These are phyloP conservation scores for Penicillium odoratum DNA, from an alignment of 495 filamentous ascomycete species.

Conservation along the genomic window DNA sequence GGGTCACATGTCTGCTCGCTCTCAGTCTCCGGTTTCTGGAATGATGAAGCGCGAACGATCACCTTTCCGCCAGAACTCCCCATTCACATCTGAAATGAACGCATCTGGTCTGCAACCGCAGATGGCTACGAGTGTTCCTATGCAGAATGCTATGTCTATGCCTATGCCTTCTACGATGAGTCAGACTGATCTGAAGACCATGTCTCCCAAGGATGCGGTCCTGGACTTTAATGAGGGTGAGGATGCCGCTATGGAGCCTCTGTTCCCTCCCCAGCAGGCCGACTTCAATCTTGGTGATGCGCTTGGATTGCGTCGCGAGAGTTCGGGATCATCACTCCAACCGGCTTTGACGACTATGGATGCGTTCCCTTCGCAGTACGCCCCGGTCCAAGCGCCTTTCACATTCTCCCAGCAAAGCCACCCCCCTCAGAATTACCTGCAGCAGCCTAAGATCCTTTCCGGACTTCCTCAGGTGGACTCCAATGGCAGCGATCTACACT, in stretches of 20 bases:
- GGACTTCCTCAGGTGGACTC: constrained; percentile 64
- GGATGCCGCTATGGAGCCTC: constrained; percentile 59
- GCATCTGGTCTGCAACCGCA: constrained; percentile 29
- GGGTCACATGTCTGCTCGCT: constrained; percentile 64
- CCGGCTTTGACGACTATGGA: constrained; percentile 43
- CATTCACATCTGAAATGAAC: constrained; percentile 50
- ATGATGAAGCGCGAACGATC: constrained; percentile 65
- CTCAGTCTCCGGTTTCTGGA: constrained; percentile 52
- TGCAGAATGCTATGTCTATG: constrained; percentile 41
- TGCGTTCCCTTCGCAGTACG: constrained; percentile 42
- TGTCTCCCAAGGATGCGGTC: constrained; percentile 92
- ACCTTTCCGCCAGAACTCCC: constrained; percentile 79
- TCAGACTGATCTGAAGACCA: constrained; percentile 67
- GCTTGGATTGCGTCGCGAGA: constrained; percentile 43
- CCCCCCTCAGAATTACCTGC: constrained; percentile 36
- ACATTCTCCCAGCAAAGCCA: constrained; percentile 57
- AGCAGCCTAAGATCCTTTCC: constrained; percentile 56
- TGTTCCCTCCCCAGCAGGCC: constrained; percentile 60
- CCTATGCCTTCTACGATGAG: constrained; percentile 21
- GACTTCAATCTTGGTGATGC: constrained; percentile 45
- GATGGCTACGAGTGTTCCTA: constrained; percentile 42
- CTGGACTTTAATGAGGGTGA: constrained; percentile 78
- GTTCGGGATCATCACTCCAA: constrained; percentile 47
- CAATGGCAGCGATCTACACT: constrained; percentile 53
- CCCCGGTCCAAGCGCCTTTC: constrained; percentile 31